A percentile compares a stretch with the other conserved stretches of the same genome.
Evolutionary conservation across 768 basidiomycete genomes (phyloP).

Genomic region (Rhizopogon vesiculosus): DNA sequence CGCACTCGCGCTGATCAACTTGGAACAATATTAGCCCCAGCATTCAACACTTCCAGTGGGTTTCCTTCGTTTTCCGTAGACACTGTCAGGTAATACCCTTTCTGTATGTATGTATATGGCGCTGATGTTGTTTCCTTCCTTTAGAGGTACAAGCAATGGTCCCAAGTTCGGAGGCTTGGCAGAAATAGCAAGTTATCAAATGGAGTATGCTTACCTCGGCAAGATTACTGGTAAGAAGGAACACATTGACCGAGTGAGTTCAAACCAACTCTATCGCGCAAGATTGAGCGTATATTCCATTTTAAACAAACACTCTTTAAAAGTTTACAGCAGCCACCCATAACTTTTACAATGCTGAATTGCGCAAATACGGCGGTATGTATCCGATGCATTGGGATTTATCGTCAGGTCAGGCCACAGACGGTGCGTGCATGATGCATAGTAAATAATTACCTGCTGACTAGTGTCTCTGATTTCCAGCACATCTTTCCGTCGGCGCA

Average conservation of each 20-base stretch:
- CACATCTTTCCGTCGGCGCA: conserved; percentile 55
- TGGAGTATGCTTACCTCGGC: conserved; percentile 84
- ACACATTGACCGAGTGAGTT: conserved; percentile 52
- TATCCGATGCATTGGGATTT: conserved; percentile 58
- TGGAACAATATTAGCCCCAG: conserved; percentile 63
- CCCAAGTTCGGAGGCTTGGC: conserved; percentile 49
- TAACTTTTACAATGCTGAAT: conserved; percentile 41
- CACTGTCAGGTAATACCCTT: conserved; percentile 44
- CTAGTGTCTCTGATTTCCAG: conserved; percentile 17
- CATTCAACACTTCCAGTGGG: conserved; percentile 66
- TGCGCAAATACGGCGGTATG: conserved; percentile 52
- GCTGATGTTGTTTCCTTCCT: not conserved
- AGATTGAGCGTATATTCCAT: not conserved
- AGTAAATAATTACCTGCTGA: not conserved
- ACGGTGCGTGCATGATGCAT: conserved; percentile 34
- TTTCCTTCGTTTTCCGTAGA: conserved; percentile 72
- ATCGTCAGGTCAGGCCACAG: conserved; percentile 36
- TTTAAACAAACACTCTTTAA: not conserved
- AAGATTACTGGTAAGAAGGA: conserved; percentile 68
- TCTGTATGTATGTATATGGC: not conserved
- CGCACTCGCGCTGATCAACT: conserved; percentile 75
- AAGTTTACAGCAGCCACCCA: conserved; percentile 49
- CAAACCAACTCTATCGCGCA: not conserved
- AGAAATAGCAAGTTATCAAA: conserved; percentile 76
- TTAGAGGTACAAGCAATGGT: conserved; percentile 13